A percentile compares a stretch with the other conserved stretches of the same genome.
phyloP scores from a whole-genome alignment of 2,329 filamentous ascomycete genomes.

The Geosmithia morbida region DNA sequence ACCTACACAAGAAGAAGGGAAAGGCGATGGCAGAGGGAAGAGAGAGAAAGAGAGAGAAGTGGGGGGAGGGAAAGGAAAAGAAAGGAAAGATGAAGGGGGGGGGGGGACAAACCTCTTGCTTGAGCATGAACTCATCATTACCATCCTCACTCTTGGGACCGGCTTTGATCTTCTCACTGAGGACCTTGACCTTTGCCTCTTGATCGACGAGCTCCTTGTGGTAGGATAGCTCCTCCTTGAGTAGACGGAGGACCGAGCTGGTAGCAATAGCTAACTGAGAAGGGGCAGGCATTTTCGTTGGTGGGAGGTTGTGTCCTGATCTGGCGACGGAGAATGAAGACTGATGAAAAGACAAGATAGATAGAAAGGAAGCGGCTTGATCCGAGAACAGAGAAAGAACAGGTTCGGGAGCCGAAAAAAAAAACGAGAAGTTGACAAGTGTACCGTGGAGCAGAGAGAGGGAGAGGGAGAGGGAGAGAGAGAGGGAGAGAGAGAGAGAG shows the following conservation, averaged over 20 bases:
- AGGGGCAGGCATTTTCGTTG: slow-evolving; percentile 54
- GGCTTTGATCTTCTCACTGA: slow-evolving; percentile 45
- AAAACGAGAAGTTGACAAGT: background rate
- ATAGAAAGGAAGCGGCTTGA: too few relatives aligned
- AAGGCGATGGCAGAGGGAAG: too few relatives aligned
- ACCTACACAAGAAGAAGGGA: too few relatives aligned
- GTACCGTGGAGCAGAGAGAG: too few relatives aligned
- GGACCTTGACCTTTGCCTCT: slow-evolving; percentile 52
- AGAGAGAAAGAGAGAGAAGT: too few relatives aligned
- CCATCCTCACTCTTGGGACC: slow-evolving; percentile 42
- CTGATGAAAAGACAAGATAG: background rate
- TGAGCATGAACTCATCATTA: slow-evolving; percentile 67
- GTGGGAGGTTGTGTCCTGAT: background rate
- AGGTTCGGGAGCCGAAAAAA: background rate
- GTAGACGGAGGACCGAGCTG: slow-evolving; percentile 63
- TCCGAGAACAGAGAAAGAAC: background rate
- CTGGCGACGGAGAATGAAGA: too few relatives aligned
- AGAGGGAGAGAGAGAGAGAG: background rate
- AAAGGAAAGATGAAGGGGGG: background rate
- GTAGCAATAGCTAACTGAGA: slow-evolving; percentile 68
- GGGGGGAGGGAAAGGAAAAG: background rate
- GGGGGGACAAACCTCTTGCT: slow-evolving; percentile 58
- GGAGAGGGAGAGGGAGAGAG: background rate
- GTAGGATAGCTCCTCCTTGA: slow-evolving; percentile 87
- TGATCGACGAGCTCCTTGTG: slow-evolving; percentile 73